Percentiles rank a stretch among this genome's conserved stretches.
These are phyloP conservation scores for Nannochloropsis gaditana DNA, from an alignment of 108 stramenopile genomes.

Conservation along the genomic window DNA sequence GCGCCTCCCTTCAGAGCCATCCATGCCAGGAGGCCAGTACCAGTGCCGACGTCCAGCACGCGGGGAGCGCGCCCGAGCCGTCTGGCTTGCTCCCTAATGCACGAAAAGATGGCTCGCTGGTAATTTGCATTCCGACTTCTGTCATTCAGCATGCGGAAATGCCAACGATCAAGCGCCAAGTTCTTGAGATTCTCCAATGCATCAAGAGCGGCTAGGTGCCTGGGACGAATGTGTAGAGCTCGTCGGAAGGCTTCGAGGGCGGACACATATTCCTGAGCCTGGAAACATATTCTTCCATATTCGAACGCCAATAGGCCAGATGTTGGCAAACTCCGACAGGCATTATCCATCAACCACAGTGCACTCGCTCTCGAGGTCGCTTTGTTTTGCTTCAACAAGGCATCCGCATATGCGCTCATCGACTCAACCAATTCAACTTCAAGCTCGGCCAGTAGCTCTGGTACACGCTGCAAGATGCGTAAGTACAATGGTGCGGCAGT, in stretches of 20 bases:
- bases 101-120: constrained; percentile 23
- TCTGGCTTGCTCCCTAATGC: not conserved
- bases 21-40: constrained; percentile 45
- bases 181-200: constrained; percentile 49
- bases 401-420: not conserved
- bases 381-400: not conserved
- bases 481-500: not conserved
- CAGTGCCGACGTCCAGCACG: constrained; percentile 52
- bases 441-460: not conserved
- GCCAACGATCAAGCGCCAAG: constrained; percentile 52
- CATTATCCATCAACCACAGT: constrained; percentile 20
- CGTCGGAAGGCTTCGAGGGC: constrained; percentile 3
- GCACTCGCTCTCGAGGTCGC: not conserved
- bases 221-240: constrained; percentile 35
- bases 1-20: constrained; percentile 47
- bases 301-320: not conserved
- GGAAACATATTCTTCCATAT: not conserved
- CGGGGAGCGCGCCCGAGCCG: constrained; percentile 19
- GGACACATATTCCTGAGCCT: not conserved
- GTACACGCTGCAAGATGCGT: constrained; percentile 10
- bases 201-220: constrained; percentile 40
- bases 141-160: constrained; percentile 55
- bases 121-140: constrained; percentile 39
- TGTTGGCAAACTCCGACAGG: not conserved
- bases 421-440: constrained; percentile 4